phyloP scores from a whole-genome alignment of 768 basidiomycete genomes.

The Leucosporidium creatinivorum region DNA sequence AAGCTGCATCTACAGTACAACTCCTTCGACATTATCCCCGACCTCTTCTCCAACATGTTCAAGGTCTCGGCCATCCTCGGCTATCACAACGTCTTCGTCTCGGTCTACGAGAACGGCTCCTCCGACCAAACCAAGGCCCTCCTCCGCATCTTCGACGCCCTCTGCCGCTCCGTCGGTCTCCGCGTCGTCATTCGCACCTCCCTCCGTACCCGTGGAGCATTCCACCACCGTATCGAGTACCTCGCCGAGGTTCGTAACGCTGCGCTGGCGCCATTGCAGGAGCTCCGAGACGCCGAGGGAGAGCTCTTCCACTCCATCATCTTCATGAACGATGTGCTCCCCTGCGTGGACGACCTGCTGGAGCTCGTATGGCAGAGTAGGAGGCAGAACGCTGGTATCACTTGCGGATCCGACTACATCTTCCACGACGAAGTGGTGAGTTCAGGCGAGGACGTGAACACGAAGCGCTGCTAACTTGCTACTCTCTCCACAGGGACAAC shows the following conservation, averaged over 20 bases:
- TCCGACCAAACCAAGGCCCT: slow-evolving; percentile 96
- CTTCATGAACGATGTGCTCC: slow-evolving; percentile 99
- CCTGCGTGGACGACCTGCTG: slow-evolving; percentile 93
- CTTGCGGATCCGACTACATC: slow-evolving; percentile 98
- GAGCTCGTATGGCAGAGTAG: slow-evolving; percentile 96
- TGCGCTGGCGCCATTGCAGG: slow-evolving; percentile 90
- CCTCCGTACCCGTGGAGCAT: slow-evolving; percentile 84
- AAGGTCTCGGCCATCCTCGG: slow-evolving; percentile 83
- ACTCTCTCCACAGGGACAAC: slow-evolving; percentile 51
- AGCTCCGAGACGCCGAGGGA: slow-evolving; percentile 79
- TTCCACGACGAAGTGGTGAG: slow-evolving; percentile 87
- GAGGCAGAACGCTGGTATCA: slow-evolving; percentile 91
- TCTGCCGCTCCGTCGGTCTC: slow-evolving; percentile 81
- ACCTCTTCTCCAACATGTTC: slow-evolving; percentile 93
- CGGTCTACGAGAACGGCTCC: slow-evolving; percentile 99
- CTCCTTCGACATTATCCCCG: slow-evolving; percentile 96
- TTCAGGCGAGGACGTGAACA: slow-evolving; percentile 20
- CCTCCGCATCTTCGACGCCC: slow-evolving; percentile 85
- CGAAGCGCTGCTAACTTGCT: background rate
- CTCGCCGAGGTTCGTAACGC: slow-evolving; percentile 99
- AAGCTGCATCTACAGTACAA: slow-evolving; percentile 54
- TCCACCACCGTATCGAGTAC: slow-evolving; percentile 99
- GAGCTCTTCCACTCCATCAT: slow-evolving; percentile 94
- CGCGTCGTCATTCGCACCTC: slow-evolving; percentile 88
- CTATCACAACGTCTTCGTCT: slow-evolving; percentile 95